These are phyloP conservation scores for Cytospora piceicola DNA, from an alignment of 2,329 filamentous ascomycete species.

Conservation along the genomic window DNA sequence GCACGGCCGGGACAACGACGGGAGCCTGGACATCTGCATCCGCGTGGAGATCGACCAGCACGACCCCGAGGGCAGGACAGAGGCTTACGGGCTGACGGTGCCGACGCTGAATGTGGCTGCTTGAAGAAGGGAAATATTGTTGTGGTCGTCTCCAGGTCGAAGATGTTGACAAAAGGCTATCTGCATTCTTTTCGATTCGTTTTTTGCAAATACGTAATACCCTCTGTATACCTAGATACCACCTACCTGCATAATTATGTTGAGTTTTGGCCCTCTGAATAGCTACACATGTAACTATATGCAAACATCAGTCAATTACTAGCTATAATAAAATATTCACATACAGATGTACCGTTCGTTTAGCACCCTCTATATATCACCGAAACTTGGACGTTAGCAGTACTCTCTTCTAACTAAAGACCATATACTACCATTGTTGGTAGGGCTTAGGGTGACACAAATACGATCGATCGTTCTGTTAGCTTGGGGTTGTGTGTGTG, in stretches of 20 bases:
- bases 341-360: no score
- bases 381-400: no score
- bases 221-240: conserved; percentile 24
- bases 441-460: no score
- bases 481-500: no score
- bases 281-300: background rate
- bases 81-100: conserved; percentile 84
- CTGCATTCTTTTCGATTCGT: background rate
- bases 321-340: background rate
- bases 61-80: conserved; percentile 77
- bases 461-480: no score
- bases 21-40: conserved; percentile 77
- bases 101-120: conserved; percentile 59
- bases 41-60: conserved; percentile 87
- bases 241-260: background rate
- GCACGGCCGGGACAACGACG: conserved; percentile 60
- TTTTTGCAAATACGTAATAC: conserved; percentile 5
- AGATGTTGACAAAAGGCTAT: background rate
- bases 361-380: no score
- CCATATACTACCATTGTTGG: no score
- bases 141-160: background rate
- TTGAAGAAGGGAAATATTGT: background rate
- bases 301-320: background rate
- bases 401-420: no score
- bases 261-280: background rate